phyloP scores from a whole-genome alignment of 202 grass and related monocot genomes.

The Carex arenaria region DNA sequence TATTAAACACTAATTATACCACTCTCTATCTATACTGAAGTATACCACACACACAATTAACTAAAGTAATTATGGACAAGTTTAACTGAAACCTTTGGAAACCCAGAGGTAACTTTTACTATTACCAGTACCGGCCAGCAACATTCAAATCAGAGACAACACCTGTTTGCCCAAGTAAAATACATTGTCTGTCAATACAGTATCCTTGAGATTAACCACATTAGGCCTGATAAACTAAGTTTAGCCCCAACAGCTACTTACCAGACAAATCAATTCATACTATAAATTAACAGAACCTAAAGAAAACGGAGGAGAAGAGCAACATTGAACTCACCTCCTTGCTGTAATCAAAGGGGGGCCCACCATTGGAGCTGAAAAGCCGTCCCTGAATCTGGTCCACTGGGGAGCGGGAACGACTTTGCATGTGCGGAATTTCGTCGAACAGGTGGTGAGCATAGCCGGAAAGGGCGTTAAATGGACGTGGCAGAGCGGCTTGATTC shows the following conservation, averaged over 20 bases:
- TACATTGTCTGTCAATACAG: neutral
- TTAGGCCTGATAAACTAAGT: neutral
- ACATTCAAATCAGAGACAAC: neutral
- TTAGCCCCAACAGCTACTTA: neutral
- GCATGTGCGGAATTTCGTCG: neutral
- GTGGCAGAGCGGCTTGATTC: neutral
- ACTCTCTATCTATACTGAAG: neutral
- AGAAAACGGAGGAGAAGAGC: neutral
- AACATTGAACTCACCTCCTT: conserved; percentile 55
- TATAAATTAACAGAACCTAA: neutral
- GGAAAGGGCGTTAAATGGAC: neutral
- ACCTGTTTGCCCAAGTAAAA: neutral
- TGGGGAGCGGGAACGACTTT: neutral
- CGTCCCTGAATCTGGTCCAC: conserved; percentile 5
- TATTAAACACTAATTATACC: neutral
- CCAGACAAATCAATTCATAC: neutral
- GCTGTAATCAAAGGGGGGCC: conserved; percentile 20
- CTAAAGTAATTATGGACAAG: neutral
- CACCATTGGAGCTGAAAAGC: conserved; percentile 26
- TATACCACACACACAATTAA: neutral
- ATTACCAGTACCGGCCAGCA: neutral
- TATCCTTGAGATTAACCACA: neutral
- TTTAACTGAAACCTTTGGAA: neutral
- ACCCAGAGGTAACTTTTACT: neutral
- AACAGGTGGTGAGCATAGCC: neutral